Evolutionary conservation across 2,329 filamentous ascomycete species (phyloP).

Genomic region (Macrophomina phaseolina): DNA sequence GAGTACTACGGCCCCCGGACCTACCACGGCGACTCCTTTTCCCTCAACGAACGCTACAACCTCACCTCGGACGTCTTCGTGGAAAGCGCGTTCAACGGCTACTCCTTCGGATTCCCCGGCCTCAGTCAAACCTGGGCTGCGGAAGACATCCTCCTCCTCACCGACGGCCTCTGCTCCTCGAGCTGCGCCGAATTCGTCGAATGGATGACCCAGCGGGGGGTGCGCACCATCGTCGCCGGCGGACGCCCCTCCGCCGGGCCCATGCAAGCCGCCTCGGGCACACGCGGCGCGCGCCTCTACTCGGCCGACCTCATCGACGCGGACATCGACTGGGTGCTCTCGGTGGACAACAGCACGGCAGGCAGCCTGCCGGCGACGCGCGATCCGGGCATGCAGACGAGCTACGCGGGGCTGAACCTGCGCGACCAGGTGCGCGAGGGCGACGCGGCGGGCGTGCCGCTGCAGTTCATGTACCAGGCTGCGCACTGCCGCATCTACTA

Average conservation of each 20-base stretch:
- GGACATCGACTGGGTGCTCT: constrained; percentile 32
- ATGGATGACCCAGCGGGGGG: constrained; percentile 56
- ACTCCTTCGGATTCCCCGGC: neutral
- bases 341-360: constrained; percentile 29
- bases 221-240: constrained; percentile 61
- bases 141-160: constrained; percentile 48
- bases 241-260: constrained; percentile 58
- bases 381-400: constrained; percentile 28
- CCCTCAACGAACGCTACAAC: constrained; percentile 36
- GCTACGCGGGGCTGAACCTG: constrained; percentile 41
- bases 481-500: constrained; percentile 49
- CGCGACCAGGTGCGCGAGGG: constrained; percentile 46
- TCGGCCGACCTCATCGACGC: constrained; percentile 42
- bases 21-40: constrained; percentile 46
- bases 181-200: constrained; percentile 62
- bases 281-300: constrained; percentile 56
- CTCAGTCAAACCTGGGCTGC: constrained; percentile 39
- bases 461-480: constrained; percentile 48
- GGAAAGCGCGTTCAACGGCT: constrained; percentile 38
- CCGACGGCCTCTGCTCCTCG: constrained; percentile 61
- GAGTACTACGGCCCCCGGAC: constrained; percentile 50
- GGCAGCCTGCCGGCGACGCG: constrained; percentile 8
- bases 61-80: constrained; percentile 28
- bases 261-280: constrained; percentile 67
- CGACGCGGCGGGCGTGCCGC: constrained; percentile 34